Conservation (phyloP, 805 yeast genomes). For the Candida nanaspora region DNA sequence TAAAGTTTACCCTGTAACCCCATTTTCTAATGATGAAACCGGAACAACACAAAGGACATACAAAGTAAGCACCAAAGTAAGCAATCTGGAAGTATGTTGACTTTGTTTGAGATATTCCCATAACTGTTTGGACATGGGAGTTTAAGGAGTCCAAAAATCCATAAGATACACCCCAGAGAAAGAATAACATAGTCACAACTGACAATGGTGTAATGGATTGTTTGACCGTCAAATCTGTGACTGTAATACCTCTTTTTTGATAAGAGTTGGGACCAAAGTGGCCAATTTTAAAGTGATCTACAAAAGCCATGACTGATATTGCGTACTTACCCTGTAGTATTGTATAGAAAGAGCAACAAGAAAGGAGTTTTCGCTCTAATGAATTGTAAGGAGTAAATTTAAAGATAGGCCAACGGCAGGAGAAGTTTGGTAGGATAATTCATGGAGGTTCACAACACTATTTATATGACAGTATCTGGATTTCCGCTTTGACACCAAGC, state of each 20-base stretch:
- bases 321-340: no score
- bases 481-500: no score
- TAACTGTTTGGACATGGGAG: constrained; percentile 8
- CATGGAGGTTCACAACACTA: no score
- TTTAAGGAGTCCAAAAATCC: constrained; percentile 8
- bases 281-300: constrained; percentile 1
- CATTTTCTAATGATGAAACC: constrained; percentile 5
- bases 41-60: constrained; percentile 6
- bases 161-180: constrained; percentile 10
- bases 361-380: no score
- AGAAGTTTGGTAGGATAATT: no score
- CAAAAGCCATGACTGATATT: background rate
- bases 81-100: constrained; percentile 9
- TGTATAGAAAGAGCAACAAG: no score
- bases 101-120: constrained; percentile 4
- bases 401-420: no score
- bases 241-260: constrained; percentile 7
- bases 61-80: constrained; percentile 9
- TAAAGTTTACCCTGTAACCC: constrained; percentile 8
- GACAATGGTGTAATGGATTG: constrained; percentile 7
- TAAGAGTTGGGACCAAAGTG: constrained; percentile 8
- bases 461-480: no score
- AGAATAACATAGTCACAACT: constrained; percentile 6
- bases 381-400: no score
- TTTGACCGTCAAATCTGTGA: constrained; percentile 5